Evolutionary conservation across 2,329 filamentous ascomycete genomes (phyloP), one percentile per base, ranked within the genome.

Genomic region (Colletotrichum incanum): DNA sequence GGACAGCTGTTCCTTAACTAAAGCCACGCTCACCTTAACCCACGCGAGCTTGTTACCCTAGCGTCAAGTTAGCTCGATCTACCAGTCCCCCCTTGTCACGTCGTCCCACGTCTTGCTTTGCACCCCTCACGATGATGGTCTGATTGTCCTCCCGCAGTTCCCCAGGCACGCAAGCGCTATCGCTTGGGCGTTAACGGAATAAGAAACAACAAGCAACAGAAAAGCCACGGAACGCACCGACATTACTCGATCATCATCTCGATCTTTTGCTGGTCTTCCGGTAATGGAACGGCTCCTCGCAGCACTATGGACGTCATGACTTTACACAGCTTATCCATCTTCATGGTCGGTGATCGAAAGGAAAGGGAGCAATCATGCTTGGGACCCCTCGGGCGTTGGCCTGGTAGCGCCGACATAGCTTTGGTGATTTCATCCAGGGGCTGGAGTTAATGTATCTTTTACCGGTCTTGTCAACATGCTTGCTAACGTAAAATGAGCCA

Each of bases 241-340:
- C 9, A 2, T n/a, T 43, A 14, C 41, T 41, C 6, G 9, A 18
- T 52, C 45, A 16, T n/a, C 65, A 69, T 64, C 69, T 68, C 69
- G 65, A 72, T 71, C 58, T 28, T 7, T 41, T n/a, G 26, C 39
- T 45, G 37, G 41, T n/a, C 18, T 34, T 18, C 37, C 20, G 16
- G n/a, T 23, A 8, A 11, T 26, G 58, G n/a, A 23, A 56, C 62
- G 60, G 39, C 20, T 56, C 5, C 43, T 47, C 34, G 6, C n/a
- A 49, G 18, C 6, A 47, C 39, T 20, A 18, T 3, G 52, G 49
- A 71, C 72, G 72, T 73, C 72, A 73, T 73, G 72, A 73, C 72
- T 68, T 54, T 39, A 26, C 26, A 31, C 39, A 56, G n/a, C 20
- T 14, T 47, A 72, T 70, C 61, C 43, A 20, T 43, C 34, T 1